A percentile compares a stretch with the other conserved stretches of the same genome.
Evolutionary conservation across 2,329 filamentous ascomycete genomes (phyloP).

Genomic region (Ophioceras dolichostomum): DNA sequence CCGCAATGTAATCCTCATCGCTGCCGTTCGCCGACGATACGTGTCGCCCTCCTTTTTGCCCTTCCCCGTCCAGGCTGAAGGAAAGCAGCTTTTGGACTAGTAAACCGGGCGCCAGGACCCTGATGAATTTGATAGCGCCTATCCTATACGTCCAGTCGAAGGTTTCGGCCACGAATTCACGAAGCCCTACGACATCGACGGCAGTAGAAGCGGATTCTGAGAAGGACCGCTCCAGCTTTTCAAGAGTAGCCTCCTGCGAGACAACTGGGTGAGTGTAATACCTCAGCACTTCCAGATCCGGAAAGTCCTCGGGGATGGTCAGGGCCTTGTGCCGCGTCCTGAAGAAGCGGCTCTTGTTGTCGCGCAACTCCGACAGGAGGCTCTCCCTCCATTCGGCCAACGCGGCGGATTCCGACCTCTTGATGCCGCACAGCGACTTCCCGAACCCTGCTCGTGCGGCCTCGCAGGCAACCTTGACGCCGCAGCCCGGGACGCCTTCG

Average conservation of each 20-base stretch:
- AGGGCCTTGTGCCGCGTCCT: constrained; percentile 61
- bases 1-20: constrained; percentile 19
- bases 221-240: constrained; percentile 38
- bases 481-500: constrained; percentile 77
- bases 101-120: constrained; percentile 65
- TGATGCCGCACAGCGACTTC: constrained; percentile 55
- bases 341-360: constrained; percentile 77
- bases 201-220: constrained; percentile 36
- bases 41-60: too few species aligned
- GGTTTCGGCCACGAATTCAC: constrained; percentile 62
- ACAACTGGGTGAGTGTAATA: constrained; percentile 86
- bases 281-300: constrained; percentile 62
- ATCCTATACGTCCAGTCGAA: constrained; percentile 76
- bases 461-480: constrained; percentile 78
- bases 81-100: constrained; percentile 46
- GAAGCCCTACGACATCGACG: constrained; percentile 54
- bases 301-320: constrained; percentile 68
- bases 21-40: constrained; percentile 3
- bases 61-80: not conserved
- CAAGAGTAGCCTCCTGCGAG: constrained; percentile 47
- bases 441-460: constrained; percentile 85
- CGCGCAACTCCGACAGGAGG: constrained; percentile 63
- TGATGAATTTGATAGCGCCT: constrained; percentile 76
- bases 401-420: constrained; percentile 41
- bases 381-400: constrained; percentile 59